These are phyloP conservation scores for Hanseniaspora opuntiae DNA, from an alignment of 805 yeast genomes.

Conservation along the genomic window DNA sequence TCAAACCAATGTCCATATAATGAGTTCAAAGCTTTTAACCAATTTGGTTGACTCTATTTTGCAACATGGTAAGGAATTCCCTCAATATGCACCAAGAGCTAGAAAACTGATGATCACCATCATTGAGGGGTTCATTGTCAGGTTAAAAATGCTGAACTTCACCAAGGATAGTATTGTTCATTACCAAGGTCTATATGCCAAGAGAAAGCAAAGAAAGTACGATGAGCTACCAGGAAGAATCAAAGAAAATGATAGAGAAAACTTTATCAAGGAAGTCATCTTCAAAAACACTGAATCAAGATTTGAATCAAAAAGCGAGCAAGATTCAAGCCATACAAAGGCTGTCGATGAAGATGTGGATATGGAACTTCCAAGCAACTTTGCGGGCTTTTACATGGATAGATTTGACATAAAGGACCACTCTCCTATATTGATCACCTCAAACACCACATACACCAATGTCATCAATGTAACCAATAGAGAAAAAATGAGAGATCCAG, in stretches of 20 bases:
- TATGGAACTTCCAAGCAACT: slow-evolving; percentile 13
- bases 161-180: slow-evolving; percentile 53
- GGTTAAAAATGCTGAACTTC: slow-evolving; percentile 63
- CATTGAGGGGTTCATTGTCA: slow-evolving; percentile 72
- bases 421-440: slow-evolving; percentile 48
- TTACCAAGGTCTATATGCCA: slow-evolving; percentile 43
- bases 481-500: slow-evolving; percentile 9
- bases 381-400: slow-evolving; percentile 22
- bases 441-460: slow-evolving; percentile 28
- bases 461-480: slow-evolving; percentile 7
- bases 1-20: slow-evolving; percentile 82
- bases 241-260: slow-evolving; percentile 26
- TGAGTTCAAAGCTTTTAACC: slow-evolving; percentile 83
- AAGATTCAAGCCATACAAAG: slow-evolving; percentile 9
- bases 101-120: slow-evolving; percentile 68
- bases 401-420: slow-evolving; percentile 35
- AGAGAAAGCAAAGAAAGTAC: slow-evolving; percentile 31
- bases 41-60: slow-evolving; percentile 81
- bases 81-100: slow-evolving; percentile 52
- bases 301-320: slow-evolving; percentile 11
- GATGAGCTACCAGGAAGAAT: slow-evolving; percentile 27
- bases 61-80: slow-evolving; percentile 48
- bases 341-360: slow-evolving; percentile 5
- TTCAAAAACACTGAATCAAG: slow-evolving; percentile 19
- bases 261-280: slow-evolving; percentile 25